Evolutionary conservation across 2,329 filamentous ascomycete species (phyloP), one percentile per base, ranked within the genome.

Genomic region (Lecanoromycetidae sp.): DNA sequence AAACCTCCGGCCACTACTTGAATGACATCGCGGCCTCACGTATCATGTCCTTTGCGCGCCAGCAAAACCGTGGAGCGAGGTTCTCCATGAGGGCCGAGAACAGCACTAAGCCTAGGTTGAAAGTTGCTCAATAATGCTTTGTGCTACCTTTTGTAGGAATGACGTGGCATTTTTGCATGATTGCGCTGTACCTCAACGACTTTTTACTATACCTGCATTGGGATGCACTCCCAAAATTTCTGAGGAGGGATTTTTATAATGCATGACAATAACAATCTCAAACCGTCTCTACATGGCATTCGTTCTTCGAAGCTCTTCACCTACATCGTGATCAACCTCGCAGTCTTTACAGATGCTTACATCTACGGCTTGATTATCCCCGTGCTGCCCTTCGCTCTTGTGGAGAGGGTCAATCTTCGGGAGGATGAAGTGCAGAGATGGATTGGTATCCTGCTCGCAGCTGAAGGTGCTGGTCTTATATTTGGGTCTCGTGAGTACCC

Each of bases 401-500:
- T 71, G 6, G 60, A 65, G 9, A 72, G 75, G 55, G 74, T 72
- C 25, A 71, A 74, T 13, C 63, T 82, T 5, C 57, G 66, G 0
- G 58, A 68, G 23, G 62, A 67, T 33, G 55, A 57, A 30, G 54
- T 60, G 55, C 83, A 87, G 61, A 71, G 69, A 56, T 87, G 82
- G 81, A 76, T 79, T 1, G 82, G 82, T 0, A 72, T 87, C n/a
- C 69, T 87, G 2, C 67, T 88, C 1, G 80, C 82, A 5, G 73
- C 81, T 15, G 87, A 87, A 58, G 82, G 80, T 30, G 79, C 74
- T 1, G 75, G 80, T 1, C 64, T 87, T 5, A 70, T 86, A 9
- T 66, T 76, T 1, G 72, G 72, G 17, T 73, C 75, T 22, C 72
- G 49, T 49, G n/a, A 42, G 41, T 26, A n/a, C n/a, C n/a, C n/a